These are phyloP conservation scores for Kluyveromyces wickerhamii DNA, from an alignment of 805 yeast species.

Conservation along the genomic window DNA sequence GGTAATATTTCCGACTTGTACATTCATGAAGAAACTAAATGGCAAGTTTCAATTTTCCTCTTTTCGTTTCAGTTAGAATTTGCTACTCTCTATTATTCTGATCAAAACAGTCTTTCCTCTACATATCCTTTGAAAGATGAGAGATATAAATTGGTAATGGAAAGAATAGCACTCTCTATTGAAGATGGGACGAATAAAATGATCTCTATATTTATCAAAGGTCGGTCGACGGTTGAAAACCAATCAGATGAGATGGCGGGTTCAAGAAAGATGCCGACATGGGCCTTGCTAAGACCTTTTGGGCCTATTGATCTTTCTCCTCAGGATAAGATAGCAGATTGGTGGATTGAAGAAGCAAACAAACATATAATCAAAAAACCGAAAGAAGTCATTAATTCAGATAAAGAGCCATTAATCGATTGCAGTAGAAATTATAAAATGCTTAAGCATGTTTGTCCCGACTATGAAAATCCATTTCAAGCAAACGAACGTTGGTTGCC, in stretches of 20 bases:
- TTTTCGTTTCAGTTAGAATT: neutral
- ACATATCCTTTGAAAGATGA: neutral
- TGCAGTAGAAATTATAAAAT: no score
- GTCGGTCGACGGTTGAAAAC: neutral
- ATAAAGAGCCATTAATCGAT: no score
- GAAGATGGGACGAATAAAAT: neutral
- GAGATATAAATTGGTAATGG: neutral
- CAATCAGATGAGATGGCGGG: neutral
- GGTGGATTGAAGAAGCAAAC: neutral
- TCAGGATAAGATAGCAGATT: neutral
- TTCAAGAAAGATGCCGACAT: neutral
- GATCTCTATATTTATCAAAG: neutral
- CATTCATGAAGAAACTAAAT: neutral
- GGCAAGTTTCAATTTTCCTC: constrained; percentile 1
- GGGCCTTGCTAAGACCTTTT: constrained; percentile 1
- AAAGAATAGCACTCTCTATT: neutral
- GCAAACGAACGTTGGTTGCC: neutral
- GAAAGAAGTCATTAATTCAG: no score
- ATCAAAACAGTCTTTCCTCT: neutral
- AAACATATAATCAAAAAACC: neutral
- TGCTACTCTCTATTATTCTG: neutral
- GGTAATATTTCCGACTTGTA: neutral
- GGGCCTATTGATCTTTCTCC: neutral
- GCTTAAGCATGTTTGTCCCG: no score
- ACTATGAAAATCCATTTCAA: no score